A percentile compares a stretch with the other conserved stretches of the same genome.
Conservation (phyloP, 805 yeast genomes). For the Ogataea wickerhamii region DNA sequence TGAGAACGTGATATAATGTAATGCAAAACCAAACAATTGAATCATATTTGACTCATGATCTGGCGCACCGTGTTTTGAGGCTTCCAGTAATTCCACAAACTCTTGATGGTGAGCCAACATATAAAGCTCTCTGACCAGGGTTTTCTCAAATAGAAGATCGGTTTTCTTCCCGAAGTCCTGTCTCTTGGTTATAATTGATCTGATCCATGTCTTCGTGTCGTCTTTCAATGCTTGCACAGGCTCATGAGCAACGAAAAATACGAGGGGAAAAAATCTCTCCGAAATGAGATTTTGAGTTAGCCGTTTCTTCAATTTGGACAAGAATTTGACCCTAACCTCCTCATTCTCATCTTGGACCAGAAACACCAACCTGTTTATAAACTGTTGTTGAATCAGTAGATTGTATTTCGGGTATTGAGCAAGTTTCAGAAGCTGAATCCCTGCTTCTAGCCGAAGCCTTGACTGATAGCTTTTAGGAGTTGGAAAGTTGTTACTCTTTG, state of each 20-base stretch:
- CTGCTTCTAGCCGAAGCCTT: conserved; percentile 65
- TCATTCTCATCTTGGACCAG: conserved; percentile 65
- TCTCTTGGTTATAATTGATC: conserved; percentile 47
- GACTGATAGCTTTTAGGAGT: conserved; percentile 64
- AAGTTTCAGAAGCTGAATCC: conserved; percentile 58
- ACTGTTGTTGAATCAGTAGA: conserved; percentile 46
- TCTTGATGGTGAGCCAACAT: conserved; percentile 74
- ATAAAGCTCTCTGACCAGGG: conserved; percentile 64
- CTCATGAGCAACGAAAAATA: conserved; percentile 76
- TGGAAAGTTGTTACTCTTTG: conserved; percentile 42
- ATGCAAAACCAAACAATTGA: conserved; percentile 49
- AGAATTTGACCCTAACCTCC: conserved; percentile 52
- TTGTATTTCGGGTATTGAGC: conserved; percentile 54
- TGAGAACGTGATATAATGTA: conserved; percentile 58
- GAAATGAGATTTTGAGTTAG: conserved; percentile 54
- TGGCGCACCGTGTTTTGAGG: conserved; percentile 13
- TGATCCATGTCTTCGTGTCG: conserved; percentile 66
- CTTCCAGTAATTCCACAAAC: conserved; percentile 41
- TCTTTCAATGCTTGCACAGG: conserved; percentile 50
- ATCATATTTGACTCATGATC: conserved; percentile 15
- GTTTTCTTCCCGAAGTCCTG: conserved; percentile 26
- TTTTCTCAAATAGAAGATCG: conserved; percentile 57
- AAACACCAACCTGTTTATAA: conserved; percentile 50
- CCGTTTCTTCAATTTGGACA: conserved; percentile 46
- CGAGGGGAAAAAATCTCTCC: conserved; percentile 59